Evolutionary conservation across 768 basidiomycete genomes (phyloP), one percentile per base, ranked within the genome.

Genomic region (Pisolithus microcarpus): DNA sequence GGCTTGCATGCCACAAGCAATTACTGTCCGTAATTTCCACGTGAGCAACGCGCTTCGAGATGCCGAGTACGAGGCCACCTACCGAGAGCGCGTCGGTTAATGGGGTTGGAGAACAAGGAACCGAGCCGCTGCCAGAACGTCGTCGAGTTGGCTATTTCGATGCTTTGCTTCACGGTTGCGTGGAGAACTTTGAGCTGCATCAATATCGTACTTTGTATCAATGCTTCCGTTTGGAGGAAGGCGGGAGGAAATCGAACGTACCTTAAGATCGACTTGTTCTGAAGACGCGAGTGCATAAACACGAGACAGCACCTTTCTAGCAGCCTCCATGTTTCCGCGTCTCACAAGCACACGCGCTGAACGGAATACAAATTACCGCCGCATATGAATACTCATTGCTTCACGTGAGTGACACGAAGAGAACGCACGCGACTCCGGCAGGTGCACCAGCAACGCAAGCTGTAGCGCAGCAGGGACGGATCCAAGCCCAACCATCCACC

Each of bases 401-500:
- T 9, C 6, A 19, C 26, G 7, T 26, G 26, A 24, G 23, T 26
- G 24, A 34, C 13, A 16, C 6, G 9, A 43, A 15, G 42, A n/a
- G 23, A 23, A 74, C 84, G 62, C 53, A 87, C 85, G 89, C 44
- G 84, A 85, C 66, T 91, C 89, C 2, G 89, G 89, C 4, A 90
- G 70, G 61, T 84, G 81, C 49, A 79, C 70, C 46, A 90, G 61
- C 49, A 81, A 67, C 3, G 75, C 40, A 36, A 83, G 70, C 59
- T 90, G 87, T 5, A 88, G 51, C 3, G 66, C 81, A 1, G 85
- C 82, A 1, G 86, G 86, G 2, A 85, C 70, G 1, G 79, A 78
- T 13, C 88, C 85, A 2, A 91, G 69, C 4, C 86, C 89, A 15
- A 87, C 85, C 84, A 90, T 87, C 80, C 80, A 91, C 47, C 89